Percentiles rank a stretch among this genome's conserved stretches.
phyloP scores from a whole-genome alignment of 1,139 yeast genomes.

The Geotrichum bryndzae region DNA sequence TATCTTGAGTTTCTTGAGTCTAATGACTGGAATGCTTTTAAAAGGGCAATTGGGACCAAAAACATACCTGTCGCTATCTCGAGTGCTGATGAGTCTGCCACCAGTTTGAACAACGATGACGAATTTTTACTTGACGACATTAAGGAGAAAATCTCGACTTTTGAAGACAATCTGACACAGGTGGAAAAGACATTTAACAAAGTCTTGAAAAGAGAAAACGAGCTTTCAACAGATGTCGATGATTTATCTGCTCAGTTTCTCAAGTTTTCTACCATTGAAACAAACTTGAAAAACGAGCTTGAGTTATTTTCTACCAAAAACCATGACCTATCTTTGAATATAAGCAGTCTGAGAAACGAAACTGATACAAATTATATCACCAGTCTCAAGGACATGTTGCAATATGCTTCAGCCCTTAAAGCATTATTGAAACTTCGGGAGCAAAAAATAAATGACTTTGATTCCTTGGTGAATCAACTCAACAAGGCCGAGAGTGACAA shows the following conservation, averaged over 20 bases:
- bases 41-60: conserved; percentile 44
- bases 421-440: conserved; percentile 76
- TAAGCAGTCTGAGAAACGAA: conserved; percentile 49
- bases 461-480: conserved; percentile 75
- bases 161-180: conserved; percentile 73
- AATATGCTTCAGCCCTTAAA: conserved; percentile 72
- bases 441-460: conserved; percentile 84
- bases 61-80: neutral
- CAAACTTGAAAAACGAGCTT: conserved; percentile 45
- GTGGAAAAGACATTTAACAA: conserved; percentile 74
- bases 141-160: conserved; percentile 70
- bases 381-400: conserved; percentile 78
- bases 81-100: neutral
- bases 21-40: conserved; percentile 77
- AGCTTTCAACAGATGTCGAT: conserved; percentile 64
- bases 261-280: conserved; percentile 57
- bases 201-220: conserved; percentile 66
- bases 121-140: conserved; percentile 68
- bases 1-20: conserved; percentile 74
- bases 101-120: conserved; percentile 35
- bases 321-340: conserved; percentile 43
- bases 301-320: conserved; percentile 51
- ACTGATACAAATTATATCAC: conserved; percentile 79
- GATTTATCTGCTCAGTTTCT: conserved; percentile 65
- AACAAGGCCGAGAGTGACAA: conserved; percentile 65